Evolutionary conservation across 2,329 filamentous ascomycete species (phyloP).

Genomic region (Fusarium oligoseptatum): DNA sequence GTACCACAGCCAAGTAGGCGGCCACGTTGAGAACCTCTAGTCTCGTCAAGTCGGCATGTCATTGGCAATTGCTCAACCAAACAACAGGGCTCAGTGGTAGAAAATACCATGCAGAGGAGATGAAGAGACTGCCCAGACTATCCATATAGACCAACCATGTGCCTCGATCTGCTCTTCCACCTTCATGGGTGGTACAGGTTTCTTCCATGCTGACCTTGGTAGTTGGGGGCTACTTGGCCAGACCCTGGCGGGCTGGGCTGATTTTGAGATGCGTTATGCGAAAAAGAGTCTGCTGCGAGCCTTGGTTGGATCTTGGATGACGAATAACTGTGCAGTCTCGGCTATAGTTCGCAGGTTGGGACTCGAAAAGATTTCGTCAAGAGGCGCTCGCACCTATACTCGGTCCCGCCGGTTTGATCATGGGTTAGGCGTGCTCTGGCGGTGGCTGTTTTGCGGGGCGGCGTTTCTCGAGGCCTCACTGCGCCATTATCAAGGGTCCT

Average conservation of each 20-base stretch:
- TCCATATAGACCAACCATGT: slow-evolving; percentile 16
- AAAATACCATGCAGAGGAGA: slow-evolving; percentile 14
- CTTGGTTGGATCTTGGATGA: slow-evolving; percentile 12
- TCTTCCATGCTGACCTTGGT: slow-evolving; percentile 4
- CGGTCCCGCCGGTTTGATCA: slow-evolving; percentile 7
- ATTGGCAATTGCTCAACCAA: slow-evolving; percentile 30
- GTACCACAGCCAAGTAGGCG: slow-evolving; percentile 9
- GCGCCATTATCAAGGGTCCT: slow-evolving; percentile 10
- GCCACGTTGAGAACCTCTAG: not conserved
- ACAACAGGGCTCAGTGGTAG: slow-evolving; percentile 12
- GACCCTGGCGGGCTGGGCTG: not conserved
- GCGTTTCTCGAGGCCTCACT: slow-evolving; percentile 27
- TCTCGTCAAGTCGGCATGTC: not conserved
- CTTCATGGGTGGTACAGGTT: slow-evolving; percentile 7
- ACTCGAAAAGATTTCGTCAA: not conserved
- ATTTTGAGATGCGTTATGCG: not conserved
- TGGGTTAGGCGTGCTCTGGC: slow-evolving; percentile 1
- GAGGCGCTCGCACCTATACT: not conserved
- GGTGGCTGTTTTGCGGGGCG: slow-evolving; percentile 20
- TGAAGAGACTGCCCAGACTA: slow-evolving; percentile 18
- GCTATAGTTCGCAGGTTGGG: slow-evolving; percentile 1
- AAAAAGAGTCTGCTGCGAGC: slow-evolving; percentile 6
- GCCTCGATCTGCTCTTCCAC: slow-evolving; percentile 2
- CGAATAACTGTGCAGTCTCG: not conserved
- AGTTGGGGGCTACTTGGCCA: not conserved